Conservation (phyloP, 1,139 yeast species). For the Geotrichum restrictum region DNA sequence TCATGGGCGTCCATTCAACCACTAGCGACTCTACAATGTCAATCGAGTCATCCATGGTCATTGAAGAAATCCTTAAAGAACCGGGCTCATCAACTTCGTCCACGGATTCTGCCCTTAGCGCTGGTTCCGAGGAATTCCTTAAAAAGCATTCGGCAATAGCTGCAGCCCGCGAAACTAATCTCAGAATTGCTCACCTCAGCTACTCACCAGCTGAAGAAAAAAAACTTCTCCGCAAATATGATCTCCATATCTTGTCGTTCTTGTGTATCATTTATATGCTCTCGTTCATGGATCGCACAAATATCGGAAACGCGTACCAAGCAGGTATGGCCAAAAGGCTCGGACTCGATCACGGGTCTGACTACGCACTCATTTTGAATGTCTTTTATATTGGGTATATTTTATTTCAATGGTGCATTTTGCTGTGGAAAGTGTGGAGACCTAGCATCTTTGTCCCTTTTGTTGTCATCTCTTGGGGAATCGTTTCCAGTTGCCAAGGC, state of each 20-base stretch:
- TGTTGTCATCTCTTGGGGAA: slow-evolving; percentile 32
- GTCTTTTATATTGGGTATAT: slow-evolving; percentile 30
- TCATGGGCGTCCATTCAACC: too few species aligned
- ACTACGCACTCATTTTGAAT: slow-evolving; percentile 24
- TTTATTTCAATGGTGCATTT: slow-evolving; percentile 31
- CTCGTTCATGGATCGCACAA: slow-evolving; percentile 43
- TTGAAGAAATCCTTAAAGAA: neutral
- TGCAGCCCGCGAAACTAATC: too few species aligned
- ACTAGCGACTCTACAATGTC: neutral
- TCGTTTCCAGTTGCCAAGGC: slow-evolving; percentile 28
- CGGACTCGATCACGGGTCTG: slow-evolving; percentile 43
- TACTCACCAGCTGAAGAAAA: slow-evolving; percentile 23
- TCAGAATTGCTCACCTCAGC: slow-evolving; percentile 38
- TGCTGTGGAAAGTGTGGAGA: slow-evolving; percentile 23
- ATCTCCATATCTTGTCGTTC: slow-evolving; percentile 28
- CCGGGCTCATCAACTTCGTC: neutral
- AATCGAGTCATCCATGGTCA: neutral
- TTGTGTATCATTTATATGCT: slow-evolving; percentile 30
- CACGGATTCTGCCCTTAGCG: neutral
- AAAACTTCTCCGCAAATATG: slow-evolving; percentile 25
- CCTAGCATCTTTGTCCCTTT: slow-evolving; percentile 31
- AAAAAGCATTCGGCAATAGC: too few species aligned
- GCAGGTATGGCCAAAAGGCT: slow-evolving; percentile 51
- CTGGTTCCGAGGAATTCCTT: too few species aligned
- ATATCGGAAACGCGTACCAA: slow-evolving; percentile 50